A percentile compares a stretch with the other conserved stretches of the same genome.
Conservation (phyloP, 805 yeast genomes). For the Geotrichum ghanense region DNA sequence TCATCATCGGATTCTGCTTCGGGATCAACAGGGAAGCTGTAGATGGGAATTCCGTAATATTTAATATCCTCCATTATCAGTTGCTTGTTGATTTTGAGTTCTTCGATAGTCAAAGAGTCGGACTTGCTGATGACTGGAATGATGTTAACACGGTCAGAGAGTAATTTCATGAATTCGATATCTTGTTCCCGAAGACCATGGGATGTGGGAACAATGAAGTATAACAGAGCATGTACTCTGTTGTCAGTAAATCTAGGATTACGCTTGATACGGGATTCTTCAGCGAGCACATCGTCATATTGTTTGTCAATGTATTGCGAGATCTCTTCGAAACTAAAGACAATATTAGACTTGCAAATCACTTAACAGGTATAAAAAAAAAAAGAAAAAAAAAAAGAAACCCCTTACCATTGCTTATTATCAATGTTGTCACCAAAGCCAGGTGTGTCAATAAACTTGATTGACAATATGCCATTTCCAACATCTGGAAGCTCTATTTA, state of each 20-base stretch:
- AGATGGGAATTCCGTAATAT: conserved; percentile 57
- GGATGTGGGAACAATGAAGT: conserved; percentile 75
- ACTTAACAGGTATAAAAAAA: background rate
- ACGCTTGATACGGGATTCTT: conserved; percentile 59
- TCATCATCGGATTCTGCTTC: conserved; percentile 42
- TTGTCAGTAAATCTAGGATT: conserved; percentile 72
- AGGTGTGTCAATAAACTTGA: conserved; percentile 68
- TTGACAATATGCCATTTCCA: conserved; percentile 59
- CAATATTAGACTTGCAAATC: no score
- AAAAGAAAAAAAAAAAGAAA: background rate
- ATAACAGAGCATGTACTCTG: conserved; percentile 64
- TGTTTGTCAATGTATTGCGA: conserved; percentile 69
- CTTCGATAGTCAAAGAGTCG: conserved; percentile 74
- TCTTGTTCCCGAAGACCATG: conserved; percentile 68
- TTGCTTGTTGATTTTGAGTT: conserved; percentile 60
- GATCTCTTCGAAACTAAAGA: conserved; percentile 55
- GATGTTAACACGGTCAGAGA: conserved; percentile 72
- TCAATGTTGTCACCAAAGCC: conserved; percentile 71
- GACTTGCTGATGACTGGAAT: conserved; percentile 81
- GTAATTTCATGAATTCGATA: conserved; percentile 62
- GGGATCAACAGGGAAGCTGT: conserved; percentile 51
- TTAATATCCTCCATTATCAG: conserved; percentile 68
- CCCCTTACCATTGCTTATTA: conserved; percentile 33
- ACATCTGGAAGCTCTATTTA: conserved; percentile 30
- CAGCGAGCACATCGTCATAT: conserved; percentile 55